Evolutionary conservation across 148 eudicot genomes (phyloP).

Genomic region (Suaeda aralocaspica): DNA sequence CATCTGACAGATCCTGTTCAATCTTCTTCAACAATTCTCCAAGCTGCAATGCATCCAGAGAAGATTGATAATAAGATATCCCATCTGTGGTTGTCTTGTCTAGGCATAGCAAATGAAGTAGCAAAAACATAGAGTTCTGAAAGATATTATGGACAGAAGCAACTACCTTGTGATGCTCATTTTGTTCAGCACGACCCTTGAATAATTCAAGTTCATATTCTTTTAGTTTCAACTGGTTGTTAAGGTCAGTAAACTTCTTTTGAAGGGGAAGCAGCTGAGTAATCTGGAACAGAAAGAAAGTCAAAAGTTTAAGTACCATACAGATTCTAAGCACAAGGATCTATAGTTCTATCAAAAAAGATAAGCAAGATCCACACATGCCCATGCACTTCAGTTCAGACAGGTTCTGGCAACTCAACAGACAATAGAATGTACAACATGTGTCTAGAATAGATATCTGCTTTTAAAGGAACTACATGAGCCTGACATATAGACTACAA

Average conservation of each 20-base stretch:
- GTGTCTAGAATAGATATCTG: neutral
- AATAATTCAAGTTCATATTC: constrained; percentile 79
- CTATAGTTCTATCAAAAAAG: neutral
- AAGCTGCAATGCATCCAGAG: constrained; percentile 46
- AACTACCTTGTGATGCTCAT: constrained; percentile 94
- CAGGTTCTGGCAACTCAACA: neutral
- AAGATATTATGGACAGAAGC: neutral
- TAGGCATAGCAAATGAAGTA: neutral
- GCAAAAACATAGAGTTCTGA: neutral
- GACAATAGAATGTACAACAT: neutral
- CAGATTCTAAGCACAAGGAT: neutral
- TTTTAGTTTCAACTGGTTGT: constrained; percentile 70
- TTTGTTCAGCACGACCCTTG: constrained; percentile 81
- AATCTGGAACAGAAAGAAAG: constrained; percentile 42
- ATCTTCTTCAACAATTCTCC: constrained; percentile 76
- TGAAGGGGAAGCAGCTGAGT: constrained; percentile 72
- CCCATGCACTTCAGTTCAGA: neutral
- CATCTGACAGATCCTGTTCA: constrained; percentile 82
- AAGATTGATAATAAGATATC: neutral
- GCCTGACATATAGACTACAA: neutral
- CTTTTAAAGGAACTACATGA: neutral
- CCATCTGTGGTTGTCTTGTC: neutral
- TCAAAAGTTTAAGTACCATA: constrained; percentile 2
- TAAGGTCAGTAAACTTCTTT: constrained; percentile 66
- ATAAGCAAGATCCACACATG: neutral